Base-by-base conservation (phyloP, 345 rosid genomes). In the Eucalyptus tenuipes region DNA sequence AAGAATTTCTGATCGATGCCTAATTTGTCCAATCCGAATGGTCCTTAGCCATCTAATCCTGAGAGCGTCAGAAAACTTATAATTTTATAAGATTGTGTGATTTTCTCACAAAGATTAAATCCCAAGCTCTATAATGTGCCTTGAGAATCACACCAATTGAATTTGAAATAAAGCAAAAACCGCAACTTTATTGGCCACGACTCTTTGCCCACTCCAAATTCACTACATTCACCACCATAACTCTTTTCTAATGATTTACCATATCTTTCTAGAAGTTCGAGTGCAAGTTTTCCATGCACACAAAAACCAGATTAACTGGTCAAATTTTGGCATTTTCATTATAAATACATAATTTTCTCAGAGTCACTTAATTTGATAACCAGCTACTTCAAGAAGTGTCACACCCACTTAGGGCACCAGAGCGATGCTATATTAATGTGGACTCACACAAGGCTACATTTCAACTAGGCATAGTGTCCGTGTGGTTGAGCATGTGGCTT, bases 31-130 rank as follows among this genome's bases (percentile, higher is more conserved):
- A 20, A 37, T 75, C 4, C 0, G 0, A 1, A 71, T 37, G 27
- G 82, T 37, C 45, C 40, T 68, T 0, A 33, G 0, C 12, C 79
- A 68, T 68, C 0, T 33, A 0, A 68, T 68, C 24, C 0, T 17
- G 0, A 68, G 24, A 9, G 4, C 25, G 0, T 17, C 1, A 33
- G 5, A 33, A 17, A 68, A 71, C 0, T 33, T 71, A 10, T 33
- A 3, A 71, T 71, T 71, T 17, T 33, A 33, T 2, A 0, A 10
- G 0, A 33, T 33, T 1, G 1, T 2, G 44, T 33, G 4, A 17
- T 71, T 37, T 16, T 33, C 11, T 33, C 13, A 9, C 4, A 17
- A 17, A 68, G 2, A 71, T 71, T 3, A 17, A 71, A 17, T 33
- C 0, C 0, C 3, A 68, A 68, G 24, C 25, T 33, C 11, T 33